Evolutionary conservation across 1,284 basidiomycete genomes (phyloP), one percentile per base, ranked within the genome.

Genomic region (Ustilago hordei): DNA sequence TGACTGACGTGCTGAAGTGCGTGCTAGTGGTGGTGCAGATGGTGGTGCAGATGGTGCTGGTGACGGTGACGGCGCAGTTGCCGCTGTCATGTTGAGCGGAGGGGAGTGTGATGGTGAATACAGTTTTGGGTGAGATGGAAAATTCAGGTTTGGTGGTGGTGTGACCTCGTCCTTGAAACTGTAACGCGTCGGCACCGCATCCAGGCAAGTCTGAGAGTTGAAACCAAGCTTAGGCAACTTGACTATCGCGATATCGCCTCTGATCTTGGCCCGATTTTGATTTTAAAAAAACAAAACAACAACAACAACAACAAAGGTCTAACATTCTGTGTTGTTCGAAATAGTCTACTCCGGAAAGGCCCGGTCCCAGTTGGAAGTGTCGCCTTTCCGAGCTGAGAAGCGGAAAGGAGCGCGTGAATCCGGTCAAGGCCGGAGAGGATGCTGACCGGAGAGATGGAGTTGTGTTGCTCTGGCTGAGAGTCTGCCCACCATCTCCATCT

Each of bases 21-120:
- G 60, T 52, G 74, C 58, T 55, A 41, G 66, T 41, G 69, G 23
- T 28, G 23, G 74, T 32, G 69, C 57, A 11, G 73, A 62, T 41
- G 69, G 55, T 39, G 71, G 64, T 55, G 71, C 63, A 52, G 72
- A 75, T 50, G 73, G 73, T 31, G 73, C 69, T 48, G 74, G 74
- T 39, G 74, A 76, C 55, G 69, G 74, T 12, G 74, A 76, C 56
- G 74, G 68, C 64, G 74, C 74, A 45, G 69, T 76, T 54, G 68
- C 69, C 65, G 74, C 74, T 59, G 74, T 68, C 74, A 76, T 76
- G 60, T 43, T 62, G 60, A 35, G 17, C 23, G 53, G 59, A 38
- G n/a, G 6, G 43, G 5, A 7, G n/a, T 45, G 60, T 66, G 64
- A 63, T 70, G 64, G 68, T 70, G 61, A 66, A 28, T 70, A 62